Evolutionary conservation across 2,329 filamentous ascomycete genomes (phyloP).

Genomic region (Ceratocystis cubensis): DNA sequence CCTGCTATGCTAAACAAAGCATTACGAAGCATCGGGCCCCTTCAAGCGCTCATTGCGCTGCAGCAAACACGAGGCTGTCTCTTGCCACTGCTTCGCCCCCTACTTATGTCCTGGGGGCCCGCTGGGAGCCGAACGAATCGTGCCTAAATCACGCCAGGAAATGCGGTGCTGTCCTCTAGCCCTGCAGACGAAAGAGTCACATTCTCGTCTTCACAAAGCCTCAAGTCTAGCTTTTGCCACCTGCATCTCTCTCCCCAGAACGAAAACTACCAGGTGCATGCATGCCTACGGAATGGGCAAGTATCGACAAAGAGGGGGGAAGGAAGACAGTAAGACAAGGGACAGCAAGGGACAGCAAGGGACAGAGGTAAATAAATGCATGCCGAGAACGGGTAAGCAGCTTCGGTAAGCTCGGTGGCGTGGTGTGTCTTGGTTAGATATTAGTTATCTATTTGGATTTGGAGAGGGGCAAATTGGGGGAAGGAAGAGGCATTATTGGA

Average conservation of each 20-base stretch:
- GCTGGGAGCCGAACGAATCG: too few relatives aligned
- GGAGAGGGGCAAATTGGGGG: conserved; percentile 4
- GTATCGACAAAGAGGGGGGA: background rate
- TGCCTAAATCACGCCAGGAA: too few relatives aligned
- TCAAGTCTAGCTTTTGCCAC: too few relatives aligned
- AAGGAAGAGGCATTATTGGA: background rate
- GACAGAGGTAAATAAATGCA: background rate
- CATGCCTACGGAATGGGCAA: background rate
- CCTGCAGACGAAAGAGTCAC: background rate
- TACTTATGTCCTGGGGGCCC: too few relatives aligned
- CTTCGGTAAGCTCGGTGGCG: background rate
- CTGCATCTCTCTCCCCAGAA: too few relatives aligned
- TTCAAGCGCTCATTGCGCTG: too few relatives aligned
- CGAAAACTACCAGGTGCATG: background rate
- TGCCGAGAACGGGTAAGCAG: background rate
- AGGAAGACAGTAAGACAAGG: background rate
- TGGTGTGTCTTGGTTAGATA: background rate
- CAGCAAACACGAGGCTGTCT: too few relatives aligned
- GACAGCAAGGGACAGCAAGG: background rate
- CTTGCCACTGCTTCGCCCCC: too few relatives aligned
- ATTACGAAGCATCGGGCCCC: too few relatives aligned
- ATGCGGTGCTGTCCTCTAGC: background rate
- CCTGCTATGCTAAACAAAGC: background rate
- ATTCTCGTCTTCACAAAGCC: background rate
- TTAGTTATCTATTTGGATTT: background rate